phyloP scores from a whole-genome alignment of 2,329 filamentous ascomycete genomes.

The Ramularia endophylla region DNA sequence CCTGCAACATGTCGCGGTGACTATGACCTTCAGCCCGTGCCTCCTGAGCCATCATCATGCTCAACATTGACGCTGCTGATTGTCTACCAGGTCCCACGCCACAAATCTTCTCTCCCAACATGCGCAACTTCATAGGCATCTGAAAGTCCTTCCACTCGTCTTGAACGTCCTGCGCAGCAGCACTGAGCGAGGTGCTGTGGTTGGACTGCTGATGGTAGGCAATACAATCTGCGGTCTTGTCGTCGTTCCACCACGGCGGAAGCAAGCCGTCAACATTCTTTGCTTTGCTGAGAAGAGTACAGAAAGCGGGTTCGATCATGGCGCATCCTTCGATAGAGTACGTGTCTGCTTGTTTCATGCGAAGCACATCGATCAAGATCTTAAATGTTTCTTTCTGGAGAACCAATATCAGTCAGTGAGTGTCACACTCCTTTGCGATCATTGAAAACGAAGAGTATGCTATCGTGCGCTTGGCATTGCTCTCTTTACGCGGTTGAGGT shows the following conservation, averaged over 20 bases:
- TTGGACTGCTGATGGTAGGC: slow-evolving; percentile 3
- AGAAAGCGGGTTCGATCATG: slow-evolving; percentile 13
- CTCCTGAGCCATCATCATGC: not conserved
- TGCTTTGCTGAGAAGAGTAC: slow-evolving; percentile 10
- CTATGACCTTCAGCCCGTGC: too few relatives aligned
- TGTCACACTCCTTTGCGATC: too few relatives aligned
- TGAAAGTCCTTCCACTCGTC: slow-evolving; percentile 8
- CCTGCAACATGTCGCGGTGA: too few relatives aligned
- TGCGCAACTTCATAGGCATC: slow-evolving; percentile 12
- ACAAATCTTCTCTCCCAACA: slow-evolving; percentile 8
- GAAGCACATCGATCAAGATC: slow-evolving; percentile 20
- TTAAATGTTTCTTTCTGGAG: slow-evolving; percentile 14
- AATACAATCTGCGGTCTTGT: slow-evolving; percentile 11
- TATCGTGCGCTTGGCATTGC: too few relatives aligned
- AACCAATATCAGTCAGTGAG: too few relatives aligned
- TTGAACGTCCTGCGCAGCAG: slow-evolving; percentile 7
- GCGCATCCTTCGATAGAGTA: slow-evolving; percentile 11
- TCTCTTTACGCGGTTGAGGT: too few relatives aligned
- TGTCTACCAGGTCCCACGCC: slow-evolving; percentile 3
- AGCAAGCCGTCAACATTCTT: slow-evolving; percentile 8
- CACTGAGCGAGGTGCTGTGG: slow-evolving; percentile 3
- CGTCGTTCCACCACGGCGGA: slow-evolving; percentile 15
- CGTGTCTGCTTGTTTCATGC: slow-evolving; percentile 17
- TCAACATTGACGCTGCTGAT: not conserved
- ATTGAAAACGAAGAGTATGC: too few relatives aligned